Percentiles rank a stretch among this genome's conserved stretches.
Conservation (phyloP, 2,329 filamentous ascomycete genomes). For the Ophiostoma novo-ulmi region DNA sequence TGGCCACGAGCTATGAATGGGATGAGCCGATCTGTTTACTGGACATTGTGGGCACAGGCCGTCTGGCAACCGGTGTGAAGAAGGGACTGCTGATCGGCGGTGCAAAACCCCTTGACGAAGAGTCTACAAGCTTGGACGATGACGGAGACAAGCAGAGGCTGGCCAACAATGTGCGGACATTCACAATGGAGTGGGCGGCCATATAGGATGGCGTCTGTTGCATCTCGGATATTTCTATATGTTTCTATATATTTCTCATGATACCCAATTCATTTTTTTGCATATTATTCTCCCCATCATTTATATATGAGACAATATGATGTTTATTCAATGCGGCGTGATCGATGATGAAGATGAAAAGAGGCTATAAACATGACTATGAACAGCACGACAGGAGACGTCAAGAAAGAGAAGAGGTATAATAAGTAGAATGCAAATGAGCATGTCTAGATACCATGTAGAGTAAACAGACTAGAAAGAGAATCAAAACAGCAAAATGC, state of each 20-base stretch:
- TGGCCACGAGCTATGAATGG: slow-evolving; percentile 80
- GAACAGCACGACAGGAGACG: not conserved
- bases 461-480: not conserved
- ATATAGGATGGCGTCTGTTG: slow-evolving; percentile 52
- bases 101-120: slow-evolving; percentile 28
- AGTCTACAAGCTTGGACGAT: not conserved
- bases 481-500: not conserved
- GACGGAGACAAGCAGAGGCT: not conserved
- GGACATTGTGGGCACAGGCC: slow-evolving; percentile 78
- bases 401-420: slow-evolving; percentile 6
- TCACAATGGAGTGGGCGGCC: slow-evolving; percentile 89
- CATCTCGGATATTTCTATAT: not conserved
- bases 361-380: not conserved
- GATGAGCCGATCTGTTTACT: slow-evolving; percentile 79
- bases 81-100: slow-evolving; percentile 89
- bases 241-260: not conserved
- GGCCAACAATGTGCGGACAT: slow-evolving; percentile 53
- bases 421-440: not conserved
- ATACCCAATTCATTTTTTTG: slow-evolving; percentile 15
- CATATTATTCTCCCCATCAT: not conserved
- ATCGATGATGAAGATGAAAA: not conserved
- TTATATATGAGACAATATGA: not conserved
- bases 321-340: not conserved
- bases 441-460: too few relatives aligned
- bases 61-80: slow-evolving; percentile 90